Evolutionary conservation across 2,329 filamentous ascomycete genomes (phyloP), one percentile per base, ranked within the genome.

Genomic region (Pyricularia pennisetigena): DNA sequence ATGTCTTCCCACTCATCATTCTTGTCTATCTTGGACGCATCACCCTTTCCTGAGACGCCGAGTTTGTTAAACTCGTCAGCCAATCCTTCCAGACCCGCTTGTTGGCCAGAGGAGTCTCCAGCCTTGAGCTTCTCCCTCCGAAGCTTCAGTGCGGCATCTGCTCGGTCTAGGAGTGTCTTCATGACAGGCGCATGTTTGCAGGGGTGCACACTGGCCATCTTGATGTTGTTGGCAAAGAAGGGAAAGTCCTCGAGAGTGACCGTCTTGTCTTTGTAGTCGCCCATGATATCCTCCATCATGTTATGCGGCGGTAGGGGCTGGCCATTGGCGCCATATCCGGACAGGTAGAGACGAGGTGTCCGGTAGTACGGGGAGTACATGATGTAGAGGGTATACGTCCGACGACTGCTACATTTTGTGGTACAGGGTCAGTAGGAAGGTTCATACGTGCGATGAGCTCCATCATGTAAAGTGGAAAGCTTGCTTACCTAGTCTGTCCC

Each of bases 311-410:
- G 70, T 2, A 79, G 74, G 5, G 77, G 74, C 30, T 93, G 90
- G 30, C 92, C 92, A 69, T 88, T 86, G 29, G 91, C 86, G 14
- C 88, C 82, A 79, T 98, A 98, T 74, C 95, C 95, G 0, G 93
- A 96, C 65, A 99, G 88, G 79, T 97, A 99, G 74, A 98, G 87
- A 41, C 95, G 92, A 0, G 95, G 95, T 4, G 95, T 98, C 73
- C 93, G 91, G 81, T 98, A 99, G 83, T 97, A 97, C 54, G 94
- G 91, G 4, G 94, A 92, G 82, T 99, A 99, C 80, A 93, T 95
- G 75, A 99, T 98, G 84, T 99, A 99, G 72, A 99, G 90, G 63
- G 91, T 97, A 79, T 99, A 99, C n/a, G 92, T 97, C 73, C 95
- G 91, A 67, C 92, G 86, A 68, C 91, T 89, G 69, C 92, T 97